Conservation (phyloP, 768 basidiomycete species). For the Nidularia sp. region DNA sequence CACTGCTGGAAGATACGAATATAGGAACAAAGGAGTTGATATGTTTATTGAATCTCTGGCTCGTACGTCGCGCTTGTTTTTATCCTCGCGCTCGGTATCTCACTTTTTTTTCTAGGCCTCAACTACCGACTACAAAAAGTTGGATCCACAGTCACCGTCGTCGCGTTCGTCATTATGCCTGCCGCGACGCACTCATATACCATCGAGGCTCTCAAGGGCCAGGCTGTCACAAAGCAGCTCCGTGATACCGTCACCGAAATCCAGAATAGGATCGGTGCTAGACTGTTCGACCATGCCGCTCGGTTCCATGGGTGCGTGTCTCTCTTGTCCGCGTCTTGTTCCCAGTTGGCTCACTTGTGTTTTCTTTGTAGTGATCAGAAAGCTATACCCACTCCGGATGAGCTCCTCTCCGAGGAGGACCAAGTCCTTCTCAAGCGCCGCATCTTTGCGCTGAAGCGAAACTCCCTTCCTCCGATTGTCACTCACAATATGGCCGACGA, state of each 20-base stretch:
- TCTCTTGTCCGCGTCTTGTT: not conserved
- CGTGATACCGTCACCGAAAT: slow-evolving; percentile 95
- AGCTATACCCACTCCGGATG: slow-evolving; percentile 65
- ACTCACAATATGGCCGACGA: slow-evolving; percentile 99
- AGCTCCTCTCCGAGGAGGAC: slow-evolving; percentile 87
- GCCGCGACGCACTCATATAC: slow-evolving; percentile 96
- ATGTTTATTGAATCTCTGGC: slow-evolving; percentile 99
- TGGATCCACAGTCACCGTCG: slow-evolving; percentile 77
- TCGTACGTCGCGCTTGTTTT: slow-evolving; percentile 39
- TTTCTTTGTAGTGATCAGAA: slow-evolving; percentile 57
- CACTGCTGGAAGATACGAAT: slow-evolving; percentile 99
- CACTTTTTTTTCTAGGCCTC: slow-evolving; percentile 24
- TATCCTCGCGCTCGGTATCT: slow-evolving; percentile 1
- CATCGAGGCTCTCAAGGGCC: slow-evolving; percentile 91
- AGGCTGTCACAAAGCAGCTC: slow-evolving; percentile 96
- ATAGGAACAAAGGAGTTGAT: slow-evolving; percentile 98
- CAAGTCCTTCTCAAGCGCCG: slow-evolving; percentile 92
- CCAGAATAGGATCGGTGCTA: slow-evolving; percentile 86
- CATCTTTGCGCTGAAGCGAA: slow-evolving; percentile 93
- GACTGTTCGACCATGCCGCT: slow-evolving; percentile 92
- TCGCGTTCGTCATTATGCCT: slow-evolving; percentile 99
- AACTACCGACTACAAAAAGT: slow-evolving; percentile 51
- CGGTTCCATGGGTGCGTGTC: slow-evolving; percentile 78
- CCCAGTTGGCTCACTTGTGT: not conserved
- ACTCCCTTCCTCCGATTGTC: slow-evolving; percentile 91